Conservation (phyloP, 2,329 filamentous ascomycete genomes). For the Hortaea werneckii region DNA sequence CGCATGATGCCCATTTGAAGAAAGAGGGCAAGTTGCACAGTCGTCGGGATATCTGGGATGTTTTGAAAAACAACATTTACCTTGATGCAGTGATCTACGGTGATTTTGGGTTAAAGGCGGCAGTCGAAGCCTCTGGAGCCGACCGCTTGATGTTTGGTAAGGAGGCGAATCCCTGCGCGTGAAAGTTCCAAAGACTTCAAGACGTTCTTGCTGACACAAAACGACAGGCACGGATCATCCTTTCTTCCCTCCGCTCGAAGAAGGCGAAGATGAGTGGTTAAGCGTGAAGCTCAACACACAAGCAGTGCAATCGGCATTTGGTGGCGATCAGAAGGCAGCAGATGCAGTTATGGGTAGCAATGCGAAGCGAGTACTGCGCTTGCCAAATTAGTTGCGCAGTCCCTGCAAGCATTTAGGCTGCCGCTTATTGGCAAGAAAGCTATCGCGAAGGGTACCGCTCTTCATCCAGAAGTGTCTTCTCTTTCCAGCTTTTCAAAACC, state of each 20-base stretch:
- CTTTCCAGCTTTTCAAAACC: slow-evolving; percentile 72
- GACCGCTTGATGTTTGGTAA: slow-evolving; percentile 65
- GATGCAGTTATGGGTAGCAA: slow-evolving; percentile 51
- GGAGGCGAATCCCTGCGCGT: slow-evolving; percentile 9
- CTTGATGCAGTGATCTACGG: slow-evolving; percentile 82
- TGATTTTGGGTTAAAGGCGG: slow-evolving; percentile 60
- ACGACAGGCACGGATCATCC: slow-evolving; percentile 61
- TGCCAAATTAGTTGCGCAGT: slow-evolving; percentile 3
- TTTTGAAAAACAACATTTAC: slow-evolving; percentile 67
- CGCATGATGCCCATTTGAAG: slow-evolving; percentile 69
- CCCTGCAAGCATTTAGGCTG: neutral
- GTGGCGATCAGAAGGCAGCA: slow-evolving; percentile 35
- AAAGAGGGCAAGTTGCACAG: slow-evolving; percentile 49
- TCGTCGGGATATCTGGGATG: slow-evolving; percentile 52
- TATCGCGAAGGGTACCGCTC: slow-evolving; percentile 35
- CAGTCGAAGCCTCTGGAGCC: slow-evolving; percentile 54
- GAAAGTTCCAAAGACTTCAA: no score
- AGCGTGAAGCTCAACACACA: slow-evolving; percentile 53
- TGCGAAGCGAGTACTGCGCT: slow-evolving; percentile 42
- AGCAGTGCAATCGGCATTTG: slow-evolving; percentile 46
- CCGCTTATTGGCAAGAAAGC: neutral
- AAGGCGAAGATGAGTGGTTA: slow-evolving; percentile 54
- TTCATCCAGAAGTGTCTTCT: slow-evolving; percentile 70
- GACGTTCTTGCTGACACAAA: neutral
- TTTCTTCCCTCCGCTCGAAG: slow-evolving; percentile 67